These are phyloP conservation scores for Entelexis sorbosivorans DNA, from an alignment of 1,139 yeast genomes.

Conservation along the genomic window DNA sequence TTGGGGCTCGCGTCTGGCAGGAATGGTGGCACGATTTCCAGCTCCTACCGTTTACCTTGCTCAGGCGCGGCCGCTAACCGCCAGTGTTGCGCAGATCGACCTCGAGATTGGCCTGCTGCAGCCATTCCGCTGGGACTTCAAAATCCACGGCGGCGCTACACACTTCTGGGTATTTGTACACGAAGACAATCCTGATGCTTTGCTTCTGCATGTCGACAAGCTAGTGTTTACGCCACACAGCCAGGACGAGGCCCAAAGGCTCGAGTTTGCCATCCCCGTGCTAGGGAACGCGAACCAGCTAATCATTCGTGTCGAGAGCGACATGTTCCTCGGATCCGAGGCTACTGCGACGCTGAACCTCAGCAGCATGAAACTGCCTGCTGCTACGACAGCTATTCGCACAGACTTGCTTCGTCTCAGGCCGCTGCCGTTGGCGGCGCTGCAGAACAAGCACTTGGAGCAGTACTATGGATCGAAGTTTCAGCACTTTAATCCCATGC, in stretches of 20 bases:
- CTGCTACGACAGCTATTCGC: constrained; percentile 62
- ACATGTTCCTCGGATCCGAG: constrained; percentile 84
- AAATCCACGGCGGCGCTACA: constrained; percentile 72
- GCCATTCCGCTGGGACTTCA: constrained; percentile 55
- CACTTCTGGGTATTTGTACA: constrained; percentile 89
- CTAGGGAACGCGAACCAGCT: constrained; percentile 84
- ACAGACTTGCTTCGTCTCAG: constrained; percentile 70
- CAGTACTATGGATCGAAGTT: constrained; percentile 55
- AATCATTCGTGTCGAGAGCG: constrained; percentile 66
- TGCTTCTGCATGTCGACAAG: constrained; percentile 71
- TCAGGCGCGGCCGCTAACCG: constrained; percentile 83
- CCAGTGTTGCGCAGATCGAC: constrained; percentile 74
- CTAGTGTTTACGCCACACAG: constrained; percentile 40
- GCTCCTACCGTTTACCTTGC: constrained; percentile 51
- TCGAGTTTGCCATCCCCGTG: constrained; percentile 82
- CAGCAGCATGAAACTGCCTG: constrained; percentile 81
- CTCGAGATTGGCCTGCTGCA: constrained; percentile 38
- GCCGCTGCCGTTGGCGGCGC: constrained; percentile 76
- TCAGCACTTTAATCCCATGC: constrained; percentile 94
- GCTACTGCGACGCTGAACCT: constrained; percentile 68
- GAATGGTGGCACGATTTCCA: constrained; percentile 64
- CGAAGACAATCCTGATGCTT: constrained; percentile 46
- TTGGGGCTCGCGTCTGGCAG: constrained; percentile 56
- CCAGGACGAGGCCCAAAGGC: constrained; percentile 11
- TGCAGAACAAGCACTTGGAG: constrained; percentile 60